phyloP scores from a whole-genome alignment of 495 filamentous ascomycete genomes.

The Penicillium atrosanguineum region DNA sequence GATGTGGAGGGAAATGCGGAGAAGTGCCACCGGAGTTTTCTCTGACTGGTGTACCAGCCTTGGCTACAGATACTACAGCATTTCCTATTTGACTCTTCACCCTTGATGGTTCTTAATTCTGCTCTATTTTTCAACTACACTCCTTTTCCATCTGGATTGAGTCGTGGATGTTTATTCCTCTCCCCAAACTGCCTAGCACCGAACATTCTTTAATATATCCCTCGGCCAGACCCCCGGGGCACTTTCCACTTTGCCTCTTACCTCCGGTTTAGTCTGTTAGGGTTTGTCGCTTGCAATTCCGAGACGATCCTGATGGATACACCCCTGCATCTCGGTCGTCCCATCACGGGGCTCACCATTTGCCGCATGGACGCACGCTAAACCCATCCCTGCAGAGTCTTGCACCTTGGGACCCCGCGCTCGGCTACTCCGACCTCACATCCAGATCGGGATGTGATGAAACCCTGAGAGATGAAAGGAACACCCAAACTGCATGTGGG shows the following conservation, averaged over 20 bases:
- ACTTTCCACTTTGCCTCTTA: slow-evolving; percentile 1
- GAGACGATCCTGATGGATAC: background rate
- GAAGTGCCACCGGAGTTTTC: slow-evolving; percentile 27
- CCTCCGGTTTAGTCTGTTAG: slow-evolving; percentile 5
- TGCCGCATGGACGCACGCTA: background rate
- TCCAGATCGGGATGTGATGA: slow-evolving; percentile 3
- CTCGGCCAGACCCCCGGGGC: slow-evolving; percentile 3
- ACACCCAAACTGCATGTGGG: slow-evolving; percentile 10
- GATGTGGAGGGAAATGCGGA: slow-evolving; percentile 27
- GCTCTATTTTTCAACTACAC: too few relatives aligned
- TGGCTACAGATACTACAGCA: background rate
- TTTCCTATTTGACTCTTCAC: background rate
- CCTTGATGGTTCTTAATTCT: background rate
- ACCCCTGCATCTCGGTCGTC: background rate
- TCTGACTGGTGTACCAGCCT: background rate
- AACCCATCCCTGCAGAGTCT: background rate
- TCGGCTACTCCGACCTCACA: background rate
- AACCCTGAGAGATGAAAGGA: slow-evolving; percentile 13
- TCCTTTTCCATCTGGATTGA: background rate
- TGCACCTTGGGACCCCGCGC: background rate
- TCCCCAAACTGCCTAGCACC: background rate
- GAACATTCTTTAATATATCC: background rate
- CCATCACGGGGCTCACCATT: slow-evolving; percentile 1
- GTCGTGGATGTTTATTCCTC: background rate
- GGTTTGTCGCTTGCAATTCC: slow-evolving; percentile 10